Evolutionary conservation across 768 basidiomycete species (phyloP).

Genomic region (Rhizopogon vesiculosus): DNA sequence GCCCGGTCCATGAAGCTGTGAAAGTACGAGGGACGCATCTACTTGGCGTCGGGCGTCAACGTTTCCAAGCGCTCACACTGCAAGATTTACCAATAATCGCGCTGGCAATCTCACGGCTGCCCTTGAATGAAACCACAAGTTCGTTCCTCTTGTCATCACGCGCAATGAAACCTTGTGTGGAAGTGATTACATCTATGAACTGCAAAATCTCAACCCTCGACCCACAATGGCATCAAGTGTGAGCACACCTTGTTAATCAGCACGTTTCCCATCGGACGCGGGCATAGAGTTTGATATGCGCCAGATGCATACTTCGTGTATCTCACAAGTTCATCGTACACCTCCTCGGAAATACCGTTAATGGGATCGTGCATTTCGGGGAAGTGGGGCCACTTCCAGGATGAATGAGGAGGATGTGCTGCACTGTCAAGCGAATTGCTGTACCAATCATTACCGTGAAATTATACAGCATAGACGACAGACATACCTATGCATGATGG

Average conservation of each 20-base stretch:
- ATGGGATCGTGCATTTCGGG: slow-evolving; percentile 18
- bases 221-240: not conserved
- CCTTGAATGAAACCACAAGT: slow-evolving; percentile 37
- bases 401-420: not conserved
- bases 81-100: slow-evolving; percentile 13
- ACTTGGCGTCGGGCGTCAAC: slow-evolving; percentile 5
- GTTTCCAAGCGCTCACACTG: not conserved
- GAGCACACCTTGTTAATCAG: slow-evolving; percentile 36
- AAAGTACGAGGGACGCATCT: slow-evolving; percentile 20
- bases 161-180: slow-evolving; percentile 40
- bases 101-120: slow-evolving; percentile 25
- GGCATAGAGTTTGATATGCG: slow-evolving; percentile 41
- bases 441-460: not conserved
- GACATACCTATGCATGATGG: slow-evolving; percentile 1
- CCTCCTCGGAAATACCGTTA: slow-evolving; percentile 28
- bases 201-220: slow-evolving; percentile 11
- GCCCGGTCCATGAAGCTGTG: slow-evolving; percentile 17
- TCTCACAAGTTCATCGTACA: slow-evolving; percentile 38
- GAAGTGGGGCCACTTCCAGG: slow-evolving; percentile 18
- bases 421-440: not conserved
- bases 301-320: slow-evolving; percentile 50
- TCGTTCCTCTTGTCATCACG: slow-evolving; percentile 38
- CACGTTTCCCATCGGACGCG: slow-evolving; percentile 41
- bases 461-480: not conserved
- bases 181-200: slow-evolving; percentile 33